These are phyloP conservation scores for Paramecium biaurelia DNA, from an alignment of 73 alveolate genomes.

Conservation along the genomic window DNA sequence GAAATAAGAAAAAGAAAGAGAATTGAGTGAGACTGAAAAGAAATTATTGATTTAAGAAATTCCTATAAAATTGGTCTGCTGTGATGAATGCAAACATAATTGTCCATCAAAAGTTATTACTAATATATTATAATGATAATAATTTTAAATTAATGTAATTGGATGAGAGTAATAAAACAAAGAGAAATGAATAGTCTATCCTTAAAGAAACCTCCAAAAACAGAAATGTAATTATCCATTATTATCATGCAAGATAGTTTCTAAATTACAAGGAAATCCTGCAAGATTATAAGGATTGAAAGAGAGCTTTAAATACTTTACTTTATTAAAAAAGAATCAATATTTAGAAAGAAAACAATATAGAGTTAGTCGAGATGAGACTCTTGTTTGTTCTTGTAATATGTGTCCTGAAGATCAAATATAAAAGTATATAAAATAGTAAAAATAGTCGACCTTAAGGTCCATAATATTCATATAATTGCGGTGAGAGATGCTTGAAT, in stretches of 20 bases:
- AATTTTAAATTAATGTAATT: neutral
- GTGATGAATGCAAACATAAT: constrained; percentile 40
- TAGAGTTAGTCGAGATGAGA: constrained; percentile 69
- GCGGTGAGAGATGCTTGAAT: constrained; percentile 94
- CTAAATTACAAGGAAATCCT: constrained; percentile 26
- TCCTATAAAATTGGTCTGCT: neutral
- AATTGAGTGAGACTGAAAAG: neutral
- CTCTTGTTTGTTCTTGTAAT: constrained; percentile 81
- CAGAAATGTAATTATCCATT: neutral
- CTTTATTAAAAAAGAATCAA: constrained; percentile 77
- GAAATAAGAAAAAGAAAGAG: neutral
- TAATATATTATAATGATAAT: constrained; percentile 21
- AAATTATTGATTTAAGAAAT: neutral
- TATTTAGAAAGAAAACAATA: constrained; percentile 78
- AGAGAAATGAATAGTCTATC: neutral
- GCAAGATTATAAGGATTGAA: constrained; percentile 26
- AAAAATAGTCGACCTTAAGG: constrained; percentile 9
- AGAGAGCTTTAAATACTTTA: constrained; percentile 65
- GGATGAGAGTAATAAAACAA: neutral
- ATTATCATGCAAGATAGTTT: constrained; percentile 4
- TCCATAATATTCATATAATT: constrained; percentile 63
- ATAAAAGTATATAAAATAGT: neutral
- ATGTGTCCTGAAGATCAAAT: constrained; percentile 43
- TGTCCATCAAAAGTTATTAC: constrained; percentile 22
- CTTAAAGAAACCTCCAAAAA: constrained; percentile 32